phyloP scores from a whole-genome alignment of 225 moss, liverwort and hornwort species.

The Anthoceros angustus region DNA sequence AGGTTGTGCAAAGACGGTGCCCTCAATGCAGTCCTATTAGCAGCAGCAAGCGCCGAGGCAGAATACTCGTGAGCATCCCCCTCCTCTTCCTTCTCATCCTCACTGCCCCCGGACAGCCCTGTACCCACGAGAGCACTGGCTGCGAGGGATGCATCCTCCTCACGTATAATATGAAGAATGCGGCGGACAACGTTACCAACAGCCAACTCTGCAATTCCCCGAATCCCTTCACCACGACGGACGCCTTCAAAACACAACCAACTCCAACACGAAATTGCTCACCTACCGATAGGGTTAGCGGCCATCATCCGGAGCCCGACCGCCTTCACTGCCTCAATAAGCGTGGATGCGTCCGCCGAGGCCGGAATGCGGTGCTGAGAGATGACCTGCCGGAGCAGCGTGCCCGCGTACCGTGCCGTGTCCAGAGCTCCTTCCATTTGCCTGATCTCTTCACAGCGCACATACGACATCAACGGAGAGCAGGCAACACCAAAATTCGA shows the following conservation, averaged over 20 bases:
- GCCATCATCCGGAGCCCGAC: conserved; percentile 88
- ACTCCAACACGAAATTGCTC: background rate
- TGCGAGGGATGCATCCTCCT: conserved; percentile 87
- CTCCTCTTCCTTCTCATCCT: conserved; percentile 60
- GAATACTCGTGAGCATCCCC: conserved; percentile 38
- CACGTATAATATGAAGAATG: conserved; percentile 82
- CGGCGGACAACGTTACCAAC: conserved; percentile 85
- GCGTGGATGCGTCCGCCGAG: conserved; percentile 44
- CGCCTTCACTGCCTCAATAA: conserved; percentile 69
- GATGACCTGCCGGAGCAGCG: conserved; percentile 76
- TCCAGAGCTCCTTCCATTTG: conserved; percentile 86
- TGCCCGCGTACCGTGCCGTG: conserved; percentile 65
- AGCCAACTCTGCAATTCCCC: conserved; percentile 48
- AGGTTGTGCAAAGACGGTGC: conserved; percentile 82
- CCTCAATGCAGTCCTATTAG: conserved; percentile 78
- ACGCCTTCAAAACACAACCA: conserved; percentile 1
- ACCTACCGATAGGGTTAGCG: conserved; percentile 88
- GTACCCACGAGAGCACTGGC: conserved; percentile 42
- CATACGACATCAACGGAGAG: background rate
- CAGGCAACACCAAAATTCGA: background rate
- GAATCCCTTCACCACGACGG: background rate
- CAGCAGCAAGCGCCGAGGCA: conserved; percentile 69
- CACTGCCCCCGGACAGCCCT: conserved; percentile 32
- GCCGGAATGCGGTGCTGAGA: conserved; percentile 81
- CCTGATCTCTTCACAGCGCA: conserved; percentile 27